Percentiles rank a stretch among this genome's conserved stretches.
These are phyloP conservation scores for Rhodosporidiobolus sp. DNA, from an alignment of 768 basidiomycete species.

Conservation along the genomic window DNA sequence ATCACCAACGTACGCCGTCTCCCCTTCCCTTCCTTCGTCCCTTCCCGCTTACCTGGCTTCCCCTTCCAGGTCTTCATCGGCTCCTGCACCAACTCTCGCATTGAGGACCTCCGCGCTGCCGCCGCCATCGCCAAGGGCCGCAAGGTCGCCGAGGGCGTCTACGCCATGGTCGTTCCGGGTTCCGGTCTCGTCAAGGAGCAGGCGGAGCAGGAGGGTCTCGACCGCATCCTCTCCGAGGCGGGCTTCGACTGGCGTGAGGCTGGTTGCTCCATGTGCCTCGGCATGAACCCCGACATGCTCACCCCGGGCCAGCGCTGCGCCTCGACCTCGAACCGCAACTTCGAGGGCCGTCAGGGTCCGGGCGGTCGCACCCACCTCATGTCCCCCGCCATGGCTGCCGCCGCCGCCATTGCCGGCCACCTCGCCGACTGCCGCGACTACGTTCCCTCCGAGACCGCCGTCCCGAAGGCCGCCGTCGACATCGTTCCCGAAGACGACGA, in stretches of 20 bases:
- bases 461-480: slow-evolving; percentile 47
- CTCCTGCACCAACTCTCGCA: slow-evolving; percentile 90
- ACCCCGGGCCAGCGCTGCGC: slow-evolving; percentile 77
- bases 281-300: slow-evolving; percentile 92
- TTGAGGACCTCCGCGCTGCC: slow-evolving; percentile 86
- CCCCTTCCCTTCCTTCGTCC: too few relatives aligned
- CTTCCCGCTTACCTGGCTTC: not conserved
- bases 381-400: slow-evolving; percentile 88
- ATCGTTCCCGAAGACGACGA: slow-evolving; percentile 47
- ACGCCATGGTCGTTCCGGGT: slow-evolving; percentile 89
- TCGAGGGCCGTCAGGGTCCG: slow-evolving; percentile 81
- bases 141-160: slow-evolving; percentile 68
- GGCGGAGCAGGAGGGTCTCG: slow-evolving; percentile 83
- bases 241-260: slow-evolving; percentile 95
- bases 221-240: slow-evolving; percentile 78
- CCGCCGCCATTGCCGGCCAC: slow-evolving; percentile 79
- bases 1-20: slow-evolving; percentile 61
- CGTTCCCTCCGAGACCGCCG: slow-evolving; percentile 61
- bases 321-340: slow-evolving; percentile 89
- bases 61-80: slow-evolving; percentile 68
- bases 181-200: slow-evolving; percentile 87
- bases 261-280: slow-evolving; percentile 92
- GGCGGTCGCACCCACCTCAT: slow-evolving; percentile 85
- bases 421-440: slow-evolving; percentile 81
- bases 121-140: slow-evolving; percentile 69